A percentile compares a stretch with the other conserved stretches of the same genome.
These are phyloP conservation scores for Patellifolia procumbens DNA, from an alignment of 179 eudicot species.

Conservation along the genomic window DNA sequence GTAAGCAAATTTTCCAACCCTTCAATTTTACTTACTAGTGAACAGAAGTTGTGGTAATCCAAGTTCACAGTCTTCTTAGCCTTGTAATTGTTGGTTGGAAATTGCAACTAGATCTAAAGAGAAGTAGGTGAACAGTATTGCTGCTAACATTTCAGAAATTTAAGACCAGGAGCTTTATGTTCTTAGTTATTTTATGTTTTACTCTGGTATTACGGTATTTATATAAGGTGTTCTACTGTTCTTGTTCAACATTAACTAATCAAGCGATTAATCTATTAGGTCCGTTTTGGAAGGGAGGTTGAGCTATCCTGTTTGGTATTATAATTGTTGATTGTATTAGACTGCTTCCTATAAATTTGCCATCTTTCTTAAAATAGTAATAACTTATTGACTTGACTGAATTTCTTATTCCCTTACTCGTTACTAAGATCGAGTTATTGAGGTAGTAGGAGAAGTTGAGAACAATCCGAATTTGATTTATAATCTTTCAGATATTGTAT, in stretches of 20 bases:
- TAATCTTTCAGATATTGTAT: too few relatives aligned
- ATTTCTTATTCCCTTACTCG: not conserved
- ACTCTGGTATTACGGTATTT: not conserved
- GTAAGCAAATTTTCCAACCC: not conserved
- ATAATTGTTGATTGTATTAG: too few relatives aligned
- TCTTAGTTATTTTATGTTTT: not conserved
- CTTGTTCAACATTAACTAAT: not conserved
- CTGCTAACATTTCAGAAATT: not conserved
- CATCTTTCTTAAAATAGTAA: too few relatives aligned
- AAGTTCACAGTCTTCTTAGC: not conserved
- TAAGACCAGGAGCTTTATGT: not conserved
- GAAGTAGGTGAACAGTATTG: conserved; percentile 20
- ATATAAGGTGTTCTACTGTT: not conserved
- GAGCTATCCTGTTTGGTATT: not conserved
- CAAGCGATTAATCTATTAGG: not conserved
- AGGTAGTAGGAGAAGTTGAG: too few relatives aligned
- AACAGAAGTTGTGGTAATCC: not conserved
- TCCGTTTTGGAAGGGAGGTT: not conserved
- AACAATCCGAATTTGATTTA: too few relatives aligned
- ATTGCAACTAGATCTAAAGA: conserved; percentile 10
- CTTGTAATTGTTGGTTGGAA: conserved; percentile 11
- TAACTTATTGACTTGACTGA: too few relatives aligned
- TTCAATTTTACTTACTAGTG: not conserved
- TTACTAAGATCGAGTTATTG: not conserved
- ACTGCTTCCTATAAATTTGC: too few relatives aligned